A percentile compares a stretch with the other conserved stretches of the same genome.
phyloP scores from a whole-genome alignment of 495 filamentous ascomycete genomes.

The Penicillium waksmanii region DNA sequence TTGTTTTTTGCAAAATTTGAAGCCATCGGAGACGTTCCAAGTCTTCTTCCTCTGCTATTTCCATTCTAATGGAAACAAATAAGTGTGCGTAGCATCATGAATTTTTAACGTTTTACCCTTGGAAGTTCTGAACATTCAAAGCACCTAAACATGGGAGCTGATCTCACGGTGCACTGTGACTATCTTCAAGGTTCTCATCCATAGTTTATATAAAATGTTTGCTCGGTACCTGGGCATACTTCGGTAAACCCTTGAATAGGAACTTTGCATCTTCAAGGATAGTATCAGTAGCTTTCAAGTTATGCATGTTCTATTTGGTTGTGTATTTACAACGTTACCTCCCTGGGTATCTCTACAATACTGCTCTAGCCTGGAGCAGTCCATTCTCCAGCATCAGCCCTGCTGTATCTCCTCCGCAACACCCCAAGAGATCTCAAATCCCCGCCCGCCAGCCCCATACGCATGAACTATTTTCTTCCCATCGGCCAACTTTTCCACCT shows the following conservation, averaged over 20 bases:
- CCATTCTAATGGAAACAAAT: neutral
- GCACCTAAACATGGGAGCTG: no score
- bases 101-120: no score
- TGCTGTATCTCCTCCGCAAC: conserved; percentile 47
- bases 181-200: no score
- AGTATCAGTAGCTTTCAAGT: no score
- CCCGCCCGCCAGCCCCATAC: conserved; percentile 65
- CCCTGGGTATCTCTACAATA: conserved; percentile 21
- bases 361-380: conserved; percentile 31
- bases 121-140: no score
- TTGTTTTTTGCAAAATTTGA: neutral
- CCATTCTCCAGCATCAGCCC: conserved; percentile 36
- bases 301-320: neutral
- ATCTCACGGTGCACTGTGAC: no score
- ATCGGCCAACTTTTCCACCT: conserved; percentile 37
- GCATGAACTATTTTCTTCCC: conserved; percentile 56
- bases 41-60: neutral
- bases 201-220: no score
- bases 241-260: no score
- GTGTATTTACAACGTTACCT: neutral
- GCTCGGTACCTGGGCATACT: no score
- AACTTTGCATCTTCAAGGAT: no score
- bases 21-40: neutral
- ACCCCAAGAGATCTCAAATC: conserved; percentile 52
- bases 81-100: no score